Evolutionary conservation across 2,329 filamentous ascomycete genomes (phyloP).

Genomic region (Septoria linicola): DNA sequence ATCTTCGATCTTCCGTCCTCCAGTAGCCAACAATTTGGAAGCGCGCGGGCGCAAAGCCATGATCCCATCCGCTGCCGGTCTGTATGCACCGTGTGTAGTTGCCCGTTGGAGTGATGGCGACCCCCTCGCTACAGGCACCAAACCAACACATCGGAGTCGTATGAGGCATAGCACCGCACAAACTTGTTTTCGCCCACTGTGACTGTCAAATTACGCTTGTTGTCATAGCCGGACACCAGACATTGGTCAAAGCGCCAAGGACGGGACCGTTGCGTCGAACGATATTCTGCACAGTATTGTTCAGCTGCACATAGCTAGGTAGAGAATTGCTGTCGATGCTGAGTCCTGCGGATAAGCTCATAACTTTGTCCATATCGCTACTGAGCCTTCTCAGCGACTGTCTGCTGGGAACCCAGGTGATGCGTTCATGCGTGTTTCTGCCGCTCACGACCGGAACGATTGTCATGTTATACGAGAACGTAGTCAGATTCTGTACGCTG

Average conservation of each 20-base stretch:
- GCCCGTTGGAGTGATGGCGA: not conserved
- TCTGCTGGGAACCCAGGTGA: constrained; percentile 28
- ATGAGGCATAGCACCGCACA: constrained; percentile 20
- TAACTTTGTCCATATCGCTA: constrained; percentile 11
- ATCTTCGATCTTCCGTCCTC: not conserved
- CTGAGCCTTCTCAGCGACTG: constrained; percentile 21
- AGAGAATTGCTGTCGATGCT: not conserved
- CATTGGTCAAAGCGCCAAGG: constrained; percentile 17
- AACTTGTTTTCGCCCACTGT: constrained; percentile 7
- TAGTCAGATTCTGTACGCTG: constrained; percentile 4
- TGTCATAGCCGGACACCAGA: constrained; percentile 4
- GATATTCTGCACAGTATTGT: constrained; percentile 17
- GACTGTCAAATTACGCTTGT: constrained; percentile 10
- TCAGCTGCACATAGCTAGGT: not conserved
- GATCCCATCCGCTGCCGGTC: constrained; percentile 27
- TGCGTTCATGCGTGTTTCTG: not conserved
- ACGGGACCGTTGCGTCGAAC: constrained; percentile 24
- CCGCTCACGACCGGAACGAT: not conserved
- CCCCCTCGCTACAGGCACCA: not conserved
- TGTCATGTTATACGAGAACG: constrained; percentile 20
- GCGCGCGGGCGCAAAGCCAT: constrained; percentile 15
- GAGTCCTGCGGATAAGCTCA: not conserved
- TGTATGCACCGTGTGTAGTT: constrained; percentile 31
- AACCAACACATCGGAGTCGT: constrained; percentile 3
- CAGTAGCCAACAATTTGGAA: constrained; percentile 24